Evolutionary conservation across 768 basidiomycete genomes (phyloP).

Genomic region (Vishniacozyma victoriae): DNA sequence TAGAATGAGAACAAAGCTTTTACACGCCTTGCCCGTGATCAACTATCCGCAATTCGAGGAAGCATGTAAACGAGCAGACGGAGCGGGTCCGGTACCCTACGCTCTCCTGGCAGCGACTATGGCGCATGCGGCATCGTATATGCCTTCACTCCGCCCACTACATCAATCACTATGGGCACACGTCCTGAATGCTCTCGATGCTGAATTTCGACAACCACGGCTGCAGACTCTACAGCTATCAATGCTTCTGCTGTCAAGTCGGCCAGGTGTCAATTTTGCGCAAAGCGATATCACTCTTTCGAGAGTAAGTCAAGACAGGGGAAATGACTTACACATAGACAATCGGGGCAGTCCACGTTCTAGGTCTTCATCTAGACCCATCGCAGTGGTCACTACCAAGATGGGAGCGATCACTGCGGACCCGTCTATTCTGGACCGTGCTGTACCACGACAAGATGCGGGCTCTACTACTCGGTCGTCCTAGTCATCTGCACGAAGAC

Average conservation of each 20-base stretch:
- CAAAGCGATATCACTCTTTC: constrained; percentile 3
- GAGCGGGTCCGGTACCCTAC: constrained; percentile 2
- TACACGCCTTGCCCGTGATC: constrained; percentile 15
- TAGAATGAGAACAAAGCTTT: constrained; percentile 8
- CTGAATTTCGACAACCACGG: constrained; percentile 17
- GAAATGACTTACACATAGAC: background rate
- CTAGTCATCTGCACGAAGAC: background rate
- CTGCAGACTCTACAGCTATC: constrained; percentile 16
- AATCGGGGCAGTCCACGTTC: constrained; percentile 14
- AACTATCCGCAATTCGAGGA: constrained; percentile 11
- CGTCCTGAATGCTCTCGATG: constrained; percentile 12
- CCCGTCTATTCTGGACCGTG: constrained; percentile 17
- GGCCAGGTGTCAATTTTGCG: background rate
- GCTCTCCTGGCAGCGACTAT: constrained; percentile 15
- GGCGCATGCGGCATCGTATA: constrained; percentile 11
- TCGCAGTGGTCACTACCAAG: constrained; percentile 13
- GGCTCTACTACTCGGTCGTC: constrained; percentile 8
- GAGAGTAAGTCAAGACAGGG: constrained; percentile 2
- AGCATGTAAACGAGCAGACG: background rate
- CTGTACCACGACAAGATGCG: constrained; percentile 18
- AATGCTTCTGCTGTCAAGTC: constrained; percentile 6
- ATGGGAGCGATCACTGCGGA: constrained; percentile 17
- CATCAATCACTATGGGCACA: constrained; percentile 12
- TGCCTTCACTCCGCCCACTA: constrained; percentile 4
- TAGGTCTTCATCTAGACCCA: constrained; percentile 19